Evolutionary conservation across 1,284 basidiomycete genomes (phyloP).

Genomic region (Psilocybe mexicana): DNA sequence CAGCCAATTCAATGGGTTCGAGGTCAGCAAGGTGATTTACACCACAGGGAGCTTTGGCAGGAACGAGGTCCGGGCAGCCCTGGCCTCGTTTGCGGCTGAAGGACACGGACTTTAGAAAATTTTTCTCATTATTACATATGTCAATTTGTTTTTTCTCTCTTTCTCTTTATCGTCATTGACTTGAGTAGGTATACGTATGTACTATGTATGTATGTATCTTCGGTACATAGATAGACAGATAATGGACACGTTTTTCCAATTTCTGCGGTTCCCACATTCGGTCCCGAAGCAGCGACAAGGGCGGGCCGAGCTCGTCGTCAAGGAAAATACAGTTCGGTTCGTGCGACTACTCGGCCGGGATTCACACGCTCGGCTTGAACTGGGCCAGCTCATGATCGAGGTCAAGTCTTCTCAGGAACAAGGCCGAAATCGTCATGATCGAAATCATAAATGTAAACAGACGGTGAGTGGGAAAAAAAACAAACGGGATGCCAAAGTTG

Average conservation of each 20-base stretch:
- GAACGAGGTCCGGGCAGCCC: constrained; percentile 30
- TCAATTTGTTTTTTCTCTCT: background rate
- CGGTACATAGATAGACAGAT: too few relatives aligned
- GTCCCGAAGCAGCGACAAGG: constrained; percentile 35
- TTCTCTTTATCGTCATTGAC: background rate
- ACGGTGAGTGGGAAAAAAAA: constrained; percentile 1
- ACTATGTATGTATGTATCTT: too few relatives aligned
- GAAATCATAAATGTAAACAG: constrained; percentile 20
- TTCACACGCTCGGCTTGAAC: constrained; percentile 23
- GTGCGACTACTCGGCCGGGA: constrained; percentile 30
- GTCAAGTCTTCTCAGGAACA: constrained; percentile 32
- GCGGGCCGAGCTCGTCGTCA: constrained; percentile 28
- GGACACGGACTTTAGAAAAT: constrained; percentile 27
- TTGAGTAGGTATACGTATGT: too few relatives aligned
- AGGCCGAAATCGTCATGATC: constrained; percentile 33
- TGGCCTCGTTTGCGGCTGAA: constrained; percentile 32
- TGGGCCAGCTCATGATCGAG: constrained; percentile 31
- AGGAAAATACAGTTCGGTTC: constrained; percentile 20
- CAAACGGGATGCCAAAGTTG: constrained; percentile 12
- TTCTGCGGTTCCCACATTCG: constrained; percentile 20
- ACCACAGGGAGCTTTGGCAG: constrained; percentile 50
- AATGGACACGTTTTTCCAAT: background rate
- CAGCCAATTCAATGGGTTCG: constrained; percentile 86
- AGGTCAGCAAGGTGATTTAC: constrained; percentile 65
- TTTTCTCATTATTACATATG: background rate